These are phyloP conservation scores for Lathyrus oleraceus DNA, from an alignment of 306 rosid species.

Conservation along the genomic window DNA sequence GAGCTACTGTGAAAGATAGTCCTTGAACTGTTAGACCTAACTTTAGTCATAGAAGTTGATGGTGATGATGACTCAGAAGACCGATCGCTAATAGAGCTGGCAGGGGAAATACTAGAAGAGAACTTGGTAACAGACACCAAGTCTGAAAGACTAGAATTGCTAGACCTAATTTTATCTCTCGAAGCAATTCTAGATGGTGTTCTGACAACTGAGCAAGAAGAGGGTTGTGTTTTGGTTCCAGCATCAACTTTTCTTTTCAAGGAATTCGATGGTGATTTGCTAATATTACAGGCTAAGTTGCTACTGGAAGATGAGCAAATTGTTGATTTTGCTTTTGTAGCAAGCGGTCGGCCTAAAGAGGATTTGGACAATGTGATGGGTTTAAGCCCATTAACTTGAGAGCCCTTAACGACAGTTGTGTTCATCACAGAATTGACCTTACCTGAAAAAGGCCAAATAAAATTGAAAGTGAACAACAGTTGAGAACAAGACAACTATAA, in stretches of 20 bases:
- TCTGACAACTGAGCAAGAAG: slow-evolving; percentile 48
- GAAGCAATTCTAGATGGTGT: slow-evolving; percentile 54
- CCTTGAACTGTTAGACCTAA: slow-evolving; percentile 56
- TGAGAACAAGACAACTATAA: slow-evolving; percentile 17
- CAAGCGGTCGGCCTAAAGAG: slow-evolving; percentile 46
- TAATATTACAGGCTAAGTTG: slow-evolving; percentile 43
- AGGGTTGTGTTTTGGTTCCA: slow-evolving; percentile 42
- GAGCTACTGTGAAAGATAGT: slow-evolving; percentile 56
- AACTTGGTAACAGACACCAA: slow-evolving; percentile 46
- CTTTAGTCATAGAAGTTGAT: slow-evolving; percentile 56
- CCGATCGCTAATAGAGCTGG: slow-evolving; percentile 69
- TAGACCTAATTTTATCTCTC: slow-evolving; percentile 44
- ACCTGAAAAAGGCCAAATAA: slow-evolving; percentile 48
- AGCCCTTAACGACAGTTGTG: slow-evolving; percentile 44
- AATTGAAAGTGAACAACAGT: slow-evolving; percentile 10
- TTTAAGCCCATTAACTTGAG: slow-evolving; percentile 45
- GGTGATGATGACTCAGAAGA: slow-evolving; percentile 72
- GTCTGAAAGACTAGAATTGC: slow-evolving; percentile 45
- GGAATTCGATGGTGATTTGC: slow-evolving; percentile 51
- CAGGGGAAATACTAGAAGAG: slow-evolving; percentile 63
- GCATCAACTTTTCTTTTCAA: slow-evolving; percentile 46
- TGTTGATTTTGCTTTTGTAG: slow-evolving; percentile 47
- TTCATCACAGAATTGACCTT: slow-evolving; percentile 51
- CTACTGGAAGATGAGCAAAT: slow-evolving; percentile 47
- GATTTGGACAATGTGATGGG: slow-evolving; percentile 42